Conservation (phyloP, 140 eudicot genomes). For the Flaveria floridana region DNA sequence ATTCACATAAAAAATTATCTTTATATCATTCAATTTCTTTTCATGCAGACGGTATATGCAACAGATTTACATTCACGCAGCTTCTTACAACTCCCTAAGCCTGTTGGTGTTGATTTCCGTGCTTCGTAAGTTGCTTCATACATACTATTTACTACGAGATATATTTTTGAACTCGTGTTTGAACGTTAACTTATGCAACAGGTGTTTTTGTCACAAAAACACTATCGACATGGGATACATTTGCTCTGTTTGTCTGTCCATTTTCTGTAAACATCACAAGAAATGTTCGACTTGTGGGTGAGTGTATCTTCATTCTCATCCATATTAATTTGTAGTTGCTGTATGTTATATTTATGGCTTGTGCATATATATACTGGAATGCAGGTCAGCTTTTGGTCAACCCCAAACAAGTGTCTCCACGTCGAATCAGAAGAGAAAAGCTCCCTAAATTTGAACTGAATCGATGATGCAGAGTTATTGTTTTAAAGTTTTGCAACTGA, state of each 20-base stretch:
- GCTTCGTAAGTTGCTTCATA: constrained; percentile 75
- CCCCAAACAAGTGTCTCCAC: constrained; percentile 50
- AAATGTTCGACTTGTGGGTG: constrained; percentile 98
- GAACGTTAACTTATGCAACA: constrained; percentile 26
- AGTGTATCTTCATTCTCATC: constrained; percentile 28
- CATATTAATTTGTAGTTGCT: neutral
- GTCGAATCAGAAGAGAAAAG: constrained; percentile 59
- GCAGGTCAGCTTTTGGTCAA: constrained; percentile 88
- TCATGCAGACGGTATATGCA: constrained; percentile 82
- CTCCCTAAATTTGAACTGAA: constrained; percentile 33
- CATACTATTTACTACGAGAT: neutral
- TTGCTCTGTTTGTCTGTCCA: constrained; percentile 93
- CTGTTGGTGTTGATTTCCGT: constrained; percentile 96
- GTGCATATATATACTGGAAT: neutral
- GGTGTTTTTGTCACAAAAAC: constrained; percentile 95
- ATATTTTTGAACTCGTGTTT: neutral
- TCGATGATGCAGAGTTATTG: neutral
- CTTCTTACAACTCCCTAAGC: constrained; percentile 86
- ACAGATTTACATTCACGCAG: constrained; percentile 91
- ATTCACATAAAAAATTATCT: neutral
- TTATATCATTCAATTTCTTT: neutral
- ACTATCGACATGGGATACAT: constrained; percentile 97
- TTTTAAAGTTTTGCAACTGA: constrained; percentile 2
- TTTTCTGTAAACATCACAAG: constrained; percentile 92
- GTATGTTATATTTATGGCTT: constrained; percentile 8